Conservation (phyloP, 163 green algal species). For the Chlamydomonas reinhardtii region DNA sequence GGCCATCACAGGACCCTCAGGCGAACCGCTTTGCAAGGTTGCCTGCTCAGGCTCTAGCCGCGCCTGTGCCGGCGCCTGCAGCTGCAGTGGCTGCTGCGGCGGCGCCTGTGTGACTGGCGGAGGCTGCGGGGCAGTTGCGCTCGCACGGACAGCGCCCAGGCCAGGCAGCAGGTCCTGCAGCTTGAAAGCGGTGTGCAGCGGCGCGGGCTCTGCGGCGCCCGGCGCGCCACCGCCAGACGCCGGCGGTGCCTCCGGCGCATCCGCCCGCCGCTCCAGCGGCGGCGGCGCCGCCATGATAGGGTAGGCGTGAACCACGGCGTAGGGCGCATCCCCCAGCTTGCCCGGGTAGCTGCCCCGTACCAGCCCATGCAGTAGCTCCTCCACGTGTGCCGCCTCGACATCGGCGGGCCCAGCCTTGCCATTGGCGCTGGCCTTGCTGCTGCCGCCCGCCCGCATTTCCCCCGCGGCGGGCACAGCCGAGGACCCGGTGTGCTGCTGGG, state of each 20-base stretch:
- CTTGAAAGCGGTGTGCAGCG: conserved; percentile 22
- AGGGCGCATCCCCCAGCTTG: not conserved
- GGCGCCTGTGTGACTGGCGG: not conserved
- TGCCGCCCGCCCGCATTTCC: too few relatives aligned
- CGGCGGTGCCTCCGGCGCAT: not conserved
- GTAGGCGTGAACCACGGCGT: not conserved
- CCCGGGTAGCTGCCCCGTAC: not conserved
- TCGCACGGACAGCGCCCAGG: too few relatives aligned
- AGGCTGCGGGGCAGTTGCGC: not conserved
- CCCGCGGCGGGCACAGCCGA: too few relatives aligned
- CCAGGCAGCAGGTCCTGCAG: conserved; percentile 9
- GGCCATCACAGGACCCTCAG: too few relatives aligned
- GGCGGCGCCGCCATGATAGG: not conserved
- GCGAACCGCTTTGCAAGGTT: too few relatives aligned
- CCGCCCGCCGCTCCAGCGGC: not conserved
- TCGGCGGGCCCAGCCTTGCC: too few relatives aligned
- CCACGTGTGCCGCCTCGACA: too few relatives aligned
- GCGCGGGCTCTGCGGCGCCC: not conserved
- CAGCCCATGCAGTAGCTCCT: not conserved
- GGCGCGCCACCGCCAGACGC: not conserved
- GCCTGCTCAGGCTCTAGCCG: too few relatives aligned
- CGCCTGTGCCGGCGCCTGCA: not conserved
- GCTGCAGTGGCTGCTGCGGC: not conserved
- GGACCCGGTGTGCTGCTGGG: too few relatives aligned
- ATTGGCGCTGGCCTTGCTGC: too few relatives aligned